Base-by-base conservation (phyloP, 495 filamentous ascomycete genomes). In the Aspergillus diversus region DNA sequence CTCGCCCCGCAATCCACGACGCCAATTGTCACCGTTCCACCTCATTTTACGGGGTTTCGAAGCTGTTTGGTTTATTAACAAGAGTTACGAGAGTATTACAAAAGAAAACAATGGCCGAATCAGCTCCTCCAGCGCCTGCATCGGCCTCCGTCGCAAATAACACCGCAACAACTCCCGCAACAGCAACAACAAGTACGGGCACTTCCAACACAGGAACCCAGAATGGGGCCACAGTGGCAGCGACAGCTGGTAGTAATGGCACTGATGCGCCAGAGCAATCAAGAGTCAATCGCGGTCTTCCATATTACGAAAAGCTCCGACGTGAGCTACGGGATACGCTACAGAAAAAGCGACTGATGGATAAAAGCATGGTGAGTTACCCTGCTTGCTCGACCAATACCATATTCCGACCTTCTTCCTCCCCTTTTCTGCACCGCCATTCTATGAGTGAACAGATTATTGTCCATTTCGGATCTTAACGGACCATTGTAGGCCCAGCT, bases 221-320 rank as follows among this genome's bases (percentile, higher is more conserved):
- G 39, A 43, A 43, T 12, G 39, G 39, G 11, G 17, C 46, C n/a
- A 33, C 55, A 59, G 37, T 59, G 46, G 39, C 55, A 47, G 32
- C 50, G 47, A 7, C 37, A 34, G 6, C 55, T 3, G 47, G n/a
- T 15, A 42, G 54, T 17, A 55, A 53, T 37, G 47, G 37, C 57
- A 60, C 50, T 56, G 58, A 58, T 42, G 17, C 57, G 43, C 54
- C 21, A 16, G 59, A 59, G 16, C 55, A 58, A 35, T 46, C 17
- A 49, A 61, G 60, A 39, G 58, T 50, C 21, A 81, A 77, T 67
- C 76, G 84, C 66, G 78, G 82, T 33, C 66, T 89, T 39, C 87
- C 87, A 21, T 90, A 90, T 75, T 91, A 91, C 66, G 89, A 92
- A 74, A 89, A 89, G 68, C 77, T 92, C 15, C 82, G 88, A 21